These are phyloP conservation scores for Gautieria morchelliformis DNA, from an alignment of 768 basidiomycete species.

Conservation along the genomic window DNA sequence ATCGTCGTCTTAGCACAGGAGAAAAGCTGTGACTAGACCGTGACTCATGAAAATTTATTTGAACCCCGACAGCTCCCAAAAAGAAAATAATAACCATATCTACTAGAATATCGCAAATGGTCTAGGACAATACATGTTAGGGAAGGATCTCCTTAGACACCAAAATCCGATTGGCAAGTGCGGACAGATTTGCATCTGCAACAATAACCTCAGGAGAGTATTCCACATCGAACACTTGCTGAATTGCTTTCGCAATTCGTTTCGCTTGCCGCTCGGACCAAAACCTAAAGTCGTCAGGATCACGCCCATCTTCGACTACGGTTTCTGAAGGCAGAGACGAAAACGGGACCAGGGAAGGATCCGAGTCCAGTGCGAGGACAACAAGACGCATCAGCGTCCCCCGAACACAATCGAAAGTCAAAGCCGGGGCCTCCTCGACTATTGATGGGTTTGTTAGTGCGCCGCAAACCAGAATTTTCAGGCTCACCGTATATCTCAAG, in stretches of 20 bases:
- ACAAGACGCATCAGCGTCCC: conserved; percentile 66
- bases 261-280: conserved; percentile 88
- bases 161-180: conserved; percentile 75
- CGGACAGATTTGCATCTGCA: conserved; percentile 87
- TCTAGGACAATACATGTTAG: neutral
- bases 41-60: conserved; percentile 1
- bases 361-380: conserved; percentile 77
- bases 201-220: conserved; percentile 84
- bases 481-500: conserved; percentile 80
- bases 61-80: neutral
- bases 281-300: conserved; percentile 90
- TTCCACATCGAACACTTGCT: conserved; percentile 81
- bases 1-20: neutral
- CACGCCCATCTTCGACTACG: conserved; percentile 35
- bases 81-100: neutral
- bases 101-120: too few relatives aligned
- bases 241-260: conserved; percentile 70
- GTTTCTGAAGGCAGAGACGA: conserved; percentile 39
- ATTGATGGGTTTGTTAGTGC: conserved; percentile 2
- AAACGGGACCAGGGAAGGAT: conserved; percentile 69
- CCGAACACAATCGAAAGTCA: conserved; percentile 60
- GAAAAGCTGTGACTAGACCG: neutral
- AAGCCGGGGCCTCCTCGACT: conserved; percentile 62
- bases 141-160: conserved; percentile 52
- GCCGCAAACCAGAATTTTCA: neutral